Conservation (phyloP, 2,329 filamentous ascomycete species). For the Leptoxyphium fumago region DNA sequence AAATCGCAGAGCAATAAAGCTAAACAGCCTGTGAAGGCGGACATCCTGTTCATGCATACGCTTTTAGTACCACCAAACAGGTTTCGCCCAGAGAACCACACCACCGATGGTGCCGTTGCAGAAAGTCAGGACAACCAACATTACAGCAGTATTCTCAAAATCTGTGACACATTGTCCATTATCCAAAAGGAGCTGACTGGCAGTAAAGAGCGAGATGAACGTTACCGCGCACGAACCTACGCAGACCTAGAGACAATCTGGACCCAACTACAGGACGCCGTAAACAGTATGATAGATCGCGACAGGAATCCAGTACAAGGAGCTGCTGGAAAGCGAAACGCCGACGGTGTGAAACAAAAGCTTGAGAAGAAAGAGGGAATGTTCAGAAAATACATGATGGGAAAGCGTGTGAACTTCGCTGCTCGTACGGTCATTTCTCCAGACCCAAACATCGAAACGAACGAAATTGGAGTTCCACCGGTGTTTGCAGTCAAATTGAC, state of each 20-base stretch:
- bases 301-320: slow-evolving; percentile 74
- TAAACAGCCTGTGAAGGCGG: slow-evolving; percentile 22
- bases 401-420: slow-evolving; percentile 97
- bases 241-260: slow-evolving; percentile 68
- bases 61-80: slow-evolving; percentile 84
- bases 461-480: slow-evolving; percentile 95
- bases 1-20: slow-evolving; percentile 2
- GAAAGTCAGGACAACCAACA: slow-evolving; percentile 80
- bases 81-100: slow-evolving; percentile 74
- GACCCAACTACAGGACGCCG: slow-evolving; percentile 69
- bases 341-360: slow-evolving; percentile 94
- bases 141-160: slow-evolving; percentile 70
- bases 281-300: slow-evolving; percentile 86
- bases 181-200: slow-evolving; percentile 55
- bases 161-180: slow-evolving; percentile 57
- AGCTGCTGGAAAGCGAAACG: slow-evolving; percentile 59
- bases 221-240: slow-evolving; percentile 46
- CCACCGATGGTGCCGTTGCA: slow-evolving; percentile 64
- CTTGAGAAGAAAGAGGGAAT: slow-evolving; percentile 97
- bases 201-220: slow-evolving; percentile 27
- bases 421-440: slow-evolving; percentile 96
- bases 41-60: slow-evolving; percentile 88
- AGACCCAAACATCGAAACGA: slow-evolving; percentile 96
- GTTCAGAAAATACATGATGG: slow-evolving; percentile 99
- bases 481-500: slow-evolving; percentile 94